Evolutionary conservation across 2,329 filamentous ascomycete genomes (phyloP).

Genomic region (Alternaria sp.): DNA sequence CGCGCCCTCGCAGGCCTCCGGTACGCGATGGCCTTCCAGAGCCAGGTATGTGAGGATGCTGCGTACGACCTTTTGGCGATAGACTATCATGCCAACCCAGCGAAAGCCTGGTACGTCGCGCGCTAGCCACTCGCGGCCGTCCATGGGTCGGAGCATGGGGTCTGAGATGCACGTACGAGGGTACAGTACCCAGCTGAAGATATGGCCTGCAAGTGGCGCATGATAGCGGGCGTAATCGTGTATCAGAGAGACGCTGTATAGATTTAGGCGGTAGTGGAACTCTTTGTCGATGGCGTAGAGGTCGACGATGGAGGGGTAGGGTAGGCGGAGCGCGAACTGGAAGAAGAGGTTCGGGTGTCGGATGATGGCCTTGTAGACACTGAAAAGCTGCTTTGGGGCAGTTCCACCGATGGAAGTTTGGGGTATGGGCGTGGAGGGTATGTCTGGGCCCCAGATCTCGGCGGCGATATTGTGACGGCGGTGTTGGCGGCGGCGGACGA

Average conservation of each 20-base stretch:
- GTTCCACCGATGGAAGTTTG: background rate
- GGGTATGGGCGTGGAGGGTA: background rate
- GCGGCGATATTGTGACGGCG: conserved; percentile 31
- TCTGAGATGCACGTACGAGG: conserved; percentile 64
- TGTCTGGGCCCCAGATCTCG: conserved; percentile 23
- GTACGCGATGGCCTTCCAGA: conserved; percentile 61
- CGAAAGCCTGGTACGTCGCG: conserved; percentile 65
- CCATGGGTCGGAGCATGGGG: conserved; percentile 59
- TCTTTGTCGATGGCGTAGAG: conserved; percentile 50
- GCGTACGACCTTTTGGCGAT: conserved; percentile 53
- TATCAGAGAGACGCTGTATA: conserved; percentile 64
- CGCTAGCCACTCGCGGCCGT: conserved; percentile 38
- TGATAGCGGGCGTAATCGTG: conserved; percentile 61
- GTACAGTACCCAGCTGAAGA: conserved; percentile 70
- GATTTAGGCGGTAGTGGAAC: conserved; percentile 49
- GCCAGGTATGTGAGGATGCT: conserved; percentile 66
- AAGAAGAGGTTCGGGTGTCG: conserved; percentile 47
- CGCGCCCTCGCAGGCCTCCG: conserved; percentile 60
- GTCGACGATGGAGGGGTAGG: conserved; percentile 27
- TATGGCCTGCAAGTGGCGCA: conserved; percentile 61
- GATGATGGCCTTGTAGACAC: conserved; percentile 44
- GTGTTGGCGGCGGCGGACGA: conserved; percentile 32
- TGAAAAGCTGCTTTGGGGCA: conserved; percentile 26
- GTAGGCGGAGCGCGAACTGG: conserved; percentile 38
- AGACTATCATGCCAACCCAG: conserved; percentile 71